Conservation (phyloP, 257 asterid genomes). For the Anisodus acutangulus region DNA sequence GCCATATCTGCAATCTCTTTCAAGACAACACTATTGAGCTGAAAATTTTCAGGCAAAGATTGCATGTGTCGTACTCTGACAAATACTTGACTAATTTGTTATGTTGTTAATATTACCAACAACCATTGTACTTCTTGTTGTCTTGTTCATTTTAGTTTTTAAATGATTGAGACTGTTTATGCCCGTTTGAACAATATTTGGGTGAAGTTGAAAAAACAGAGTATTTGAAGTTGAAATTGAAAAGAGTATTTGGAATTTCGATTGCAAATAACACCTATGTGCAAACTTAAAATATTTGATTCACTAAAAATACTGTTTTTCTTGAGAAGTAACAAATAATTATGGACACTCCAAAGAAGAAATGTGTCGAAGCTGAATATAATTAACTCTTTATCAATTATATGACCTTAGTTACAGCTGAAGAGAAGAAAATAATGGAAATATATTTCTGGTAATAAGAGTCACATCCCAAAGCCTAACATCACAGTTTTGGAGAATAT, state of each 20-base stretch:
- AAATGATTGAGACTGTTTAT: neutral
- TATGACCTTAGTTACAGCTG: constrained; percentile 9
- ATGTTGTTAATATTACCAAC: neutral
- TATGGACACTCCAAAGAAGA: neutral
- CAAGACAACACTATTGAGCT: neutral
- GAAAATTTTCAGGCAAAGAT: neutral
- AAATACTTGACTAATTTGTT: constrained; percentile 9
- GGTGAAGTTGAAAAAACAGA: neutral
- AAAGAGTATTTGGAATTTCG: neutral
- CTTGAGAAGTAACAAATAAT: constrained; percentile 11
- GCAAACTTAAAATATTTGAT: neutral
- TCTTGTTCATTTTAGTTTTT: neutral
- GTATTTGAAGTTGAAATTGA: neutral
- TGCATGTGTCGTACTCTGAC: neutral
- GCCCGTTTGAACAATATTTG: neutral
- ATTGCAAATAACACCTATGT: neutral
- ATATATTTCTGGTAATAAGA: neutral
- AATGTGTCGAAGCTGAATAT: constrained; percentile 13
- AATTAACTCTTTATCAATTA: neutral
- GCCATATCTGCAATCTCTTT: constrained; percentile 8
- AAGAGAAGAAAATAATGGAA: neutral
- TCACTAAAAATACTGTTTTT: neutral
- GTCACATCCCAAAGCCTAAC: constrained; percentile 6
- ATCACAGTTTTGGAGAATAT: constrained; percentile 10
- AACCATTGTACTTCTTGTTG: neutral